Evolutionary conservation across 495 filamentous ascomycete genomes (phyloP).

Genomic region (Neurospora sp.): DNA sequence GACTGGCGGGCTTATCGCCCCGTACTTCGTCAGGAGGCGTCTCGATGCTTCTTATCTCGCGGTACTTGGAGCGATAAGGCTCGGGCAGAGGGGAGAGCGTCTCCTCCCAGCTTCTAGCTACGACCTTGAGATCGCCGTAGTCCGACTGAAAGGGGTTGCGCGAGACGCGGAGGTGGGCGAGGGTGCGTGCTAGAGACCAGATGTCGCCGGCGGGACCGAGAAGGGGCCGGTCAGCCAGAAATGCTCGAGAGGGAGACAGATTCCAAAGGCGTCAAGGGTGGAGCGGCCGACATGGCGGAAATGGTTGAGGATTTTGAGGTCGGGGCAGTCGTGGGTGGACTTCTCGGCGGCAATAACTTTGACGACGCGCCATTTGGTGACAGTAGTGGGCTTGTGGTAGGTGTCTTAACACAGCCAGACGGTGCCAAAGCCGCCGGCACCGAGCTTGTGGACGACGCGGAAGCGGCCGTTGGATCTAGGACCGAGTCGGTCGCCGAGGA

Average conservation of each 20-base stretch:
- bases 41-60: constrained; percentile 1
- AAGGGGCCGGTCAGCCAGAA: constrained; percentile 23
- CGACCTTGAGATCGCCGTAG: neutral
- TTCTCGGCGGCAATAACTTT: constrained; percentile 14
- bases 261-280: constrained; percentile 5
- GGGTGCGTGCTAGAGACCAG: constrained; percentile 17
- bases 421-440: constrained; percentile 36
- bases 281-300: neutral
- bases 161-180: constrained; percentile 7
- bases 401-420: constrained; percentile 39
- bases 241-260: constrained; percentile 16
- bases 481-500: neutral
- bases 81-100: neutral
- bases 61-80: neutral
- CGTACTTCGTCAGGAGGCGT: neutral
- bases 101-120: too few species aligned
- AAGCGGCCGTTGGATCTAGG: constrained; percentile 13
- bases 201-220: constrained; percentile 13
- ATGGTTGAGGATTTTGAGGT: constrained; percentile 7
- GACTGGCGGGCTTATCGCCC: neutral
- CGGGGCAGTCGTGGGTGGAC: constrained; percentile 2
- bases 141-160: neutral
- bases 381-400: neutral
- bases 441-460: constrained; percentile 37
- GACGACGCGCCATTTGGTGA: constrained; percentile 15